phyloP scores from a whole-genome alignment of 441 rosid species.

The Erysimum cheiri region DNA sequence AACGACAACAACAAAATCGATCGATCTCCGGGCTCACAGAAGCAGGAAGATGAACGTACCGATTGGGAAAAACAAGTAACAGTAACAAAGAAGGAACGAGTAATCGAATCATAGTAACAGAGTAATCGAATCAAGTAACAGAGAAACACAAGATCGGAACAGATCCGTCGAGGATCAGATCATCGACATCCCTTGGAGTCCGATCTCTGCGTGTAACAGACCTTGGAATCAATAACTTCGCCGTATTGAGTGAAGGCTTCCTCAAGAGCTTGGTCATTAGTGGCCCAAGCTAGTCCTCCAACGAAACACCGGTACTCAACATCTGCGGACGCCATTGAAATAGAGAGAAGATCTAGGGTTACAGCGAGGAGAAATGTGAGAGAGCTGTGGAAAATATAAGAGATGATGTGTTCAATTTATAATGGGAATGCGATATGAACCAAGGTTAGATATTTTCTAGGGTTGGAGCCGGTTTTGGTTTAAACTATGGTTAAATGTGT shows the following conservation, averaged over 20 bases:
- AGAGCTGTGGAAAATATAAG: background rate
- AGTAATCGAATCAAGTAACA: slow-evolving; percentile 59
- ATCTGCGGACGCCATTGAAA: slow-evolving; percentile 63
- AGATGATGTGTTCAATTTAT: slow-evolving; percentile 11
- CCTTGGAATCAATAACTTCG: slow-evolving; percentile 93
- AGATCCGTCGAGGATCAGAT: slow-evolving; percentile 45
- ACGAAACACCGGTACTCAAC: slow-evolving; percentile 89
- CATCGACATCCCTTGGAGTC: slow-evolving; percentile 49
- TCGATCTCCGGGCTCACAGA: slow-evolving; percentile 74
- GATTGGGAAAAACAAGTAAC: slow-evolving; percentile 50
- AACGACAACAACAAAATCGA: slow-evolving; percentile 38
- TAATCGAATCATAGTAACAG: slow-evolving; percentile 45
- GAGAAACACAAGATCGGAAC: slow-evolving; percentile 62
- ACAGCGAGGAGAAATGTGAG: background rate
- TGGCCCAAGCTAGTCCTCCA: slow-evolving; percentile 96
- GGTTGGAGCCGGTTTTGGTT: slow-evolving; percentile 14
- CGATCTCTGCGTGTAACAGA: slow-evolving; percentile 77
- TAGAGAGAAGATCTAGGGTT: background rate
- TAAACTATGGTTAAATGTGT: slow-evolving; percentile 45
- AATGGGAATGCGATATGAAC: slow-evolving; percentile 20
- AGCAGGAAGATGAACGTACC: slow-evolving; percentile 94
- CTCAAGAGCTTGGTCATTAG: slow-evolving; percentile 62
- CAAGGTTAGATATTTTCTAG: slow-evolving; percentile 15
- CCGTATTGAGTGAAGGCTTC: slow-evolving; percentile 70
- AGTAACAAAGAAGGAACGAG: slow-evolving; percentile 48